Base-by-base conservation (phyloP, 2,329 filamentous ascomycete genomes). In the Pyrenochaeta sp. region DNA sequence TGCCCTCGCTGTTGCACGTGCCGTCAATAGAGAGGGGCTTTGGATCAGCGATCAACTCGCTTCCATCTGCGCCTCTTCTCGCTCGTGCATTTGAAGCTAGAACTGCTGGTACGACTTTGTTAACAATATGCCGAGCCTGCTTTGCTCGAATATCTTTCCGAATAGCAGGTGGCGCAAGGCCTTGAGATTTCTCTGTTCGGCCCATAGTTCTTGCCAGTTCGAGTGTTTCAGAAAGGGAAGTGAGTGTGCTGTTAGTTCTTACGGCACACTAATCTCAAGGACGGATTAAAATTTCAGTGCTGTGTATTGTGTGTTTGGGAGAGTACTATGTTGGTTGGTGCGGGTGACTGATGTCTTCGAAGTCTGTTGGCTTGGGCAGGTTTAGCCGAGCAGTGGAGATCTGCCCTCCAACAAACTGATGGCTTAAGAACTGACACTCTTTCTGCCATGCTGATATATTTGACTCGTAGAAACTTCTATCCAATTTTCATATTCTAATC, bases 31-130 rank as follows among this genome's bases (percentile, higher is more conserved):
- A 39, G 2, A 31, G 51, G 55, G 63, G 41, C 48, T 54, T 45
- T 35, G 79, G 78, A 49, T 81, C 73, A 42, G 68, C 66, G 18
- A 81, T 74, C 30, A 88, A 72, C 59, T 86, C 81, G 1, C 82
- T 80, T 0, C 75, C 69, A 1, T 85, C 80, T 27, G 83, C 75
- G 1, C 86, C 86, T 39, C 76, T 76, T n/a, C 80, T 79, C 0
- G 86, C 85, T 44, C 84, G 79, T 12, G 83, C 75, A 59, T 84
- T 82, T 2, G 81, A 78, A 0, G 78, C 72, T 1, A 88, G 73
- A 7, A 87, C 73, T 0, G 82, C 75, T 1, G 86, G 86, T 10
- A 89, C 82, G n/a, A 79, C 77, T 63, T 83, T 83, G 69, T 87
- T 86, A 54, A 87, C 71, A 2, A 85, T 86, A 7, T 82, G 77